These are phyloP conservation scores for Geranium rotundifolium DNA, from an alignment of 345 rosid species.

Conservation along the genomic window DNA sequence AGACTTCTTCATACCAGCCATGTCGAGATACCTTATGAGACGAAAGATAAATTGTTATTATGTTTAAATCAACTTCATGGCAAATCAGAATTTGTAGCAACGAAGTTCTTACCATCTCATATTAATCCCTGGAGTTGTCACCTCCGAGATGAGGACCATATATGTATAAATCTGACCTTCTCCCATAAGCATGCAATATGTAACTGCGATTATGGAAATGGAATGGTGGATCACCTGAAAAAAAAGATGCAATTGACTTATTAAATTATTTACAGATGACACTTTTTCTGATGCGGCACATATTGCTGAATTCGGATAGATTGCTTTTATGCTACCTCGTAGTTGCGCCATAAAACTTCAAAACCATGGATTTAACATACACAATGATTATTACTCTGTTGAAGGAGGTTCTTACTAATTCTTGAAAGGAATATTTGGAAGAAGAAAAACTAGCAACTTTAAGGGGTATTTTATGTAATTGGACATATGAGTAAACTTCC, in stretches of 20 bases:
- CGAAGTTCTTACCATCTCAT: constrained; percentile 62
- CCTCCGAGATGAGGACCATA: constrained; percentile 78
- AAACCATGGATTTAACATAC: background rate
- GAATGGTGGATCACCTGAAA: constrained; percentile 69
- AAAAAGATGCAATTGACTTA: constrained; percentile 7
- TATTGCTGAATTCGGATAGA: background rate
- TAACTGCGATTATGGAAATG: constrained; percentile 50
- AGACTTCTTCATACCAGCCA: constrained; percentile 71
- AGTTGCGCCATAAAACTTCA: background rate
- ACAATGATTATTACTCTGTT: background rate
- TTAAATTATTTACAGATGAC: background rate
- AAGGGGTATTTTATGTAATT: background rate
- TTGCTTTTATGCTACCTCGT: constrained; percentile 2
- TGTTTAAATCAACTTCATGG: background rate
- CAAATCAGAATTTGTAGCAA: background rate
- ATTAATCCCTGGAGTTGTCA: constrained; percentile 79
- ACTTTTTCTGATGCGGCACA: background rate
- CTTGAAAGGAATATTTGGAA: background rate
- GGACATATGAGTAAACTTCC: background rate
- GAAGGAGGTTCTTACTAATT: background rate
- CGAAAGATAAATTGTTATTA: background rate
- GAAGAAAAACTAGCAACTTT: background rate
- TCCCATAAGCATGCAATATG: constrained; percentile 61
- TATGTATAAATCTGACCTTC: constrained; percentile 79
- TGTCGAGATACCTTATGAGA: constrained; percentile 33